These are phyloP conservation scores for Collybiopsis luxurians DNA, from an alignment of 768 basidiomycete species.

Conservation along the genomic window DNA sequence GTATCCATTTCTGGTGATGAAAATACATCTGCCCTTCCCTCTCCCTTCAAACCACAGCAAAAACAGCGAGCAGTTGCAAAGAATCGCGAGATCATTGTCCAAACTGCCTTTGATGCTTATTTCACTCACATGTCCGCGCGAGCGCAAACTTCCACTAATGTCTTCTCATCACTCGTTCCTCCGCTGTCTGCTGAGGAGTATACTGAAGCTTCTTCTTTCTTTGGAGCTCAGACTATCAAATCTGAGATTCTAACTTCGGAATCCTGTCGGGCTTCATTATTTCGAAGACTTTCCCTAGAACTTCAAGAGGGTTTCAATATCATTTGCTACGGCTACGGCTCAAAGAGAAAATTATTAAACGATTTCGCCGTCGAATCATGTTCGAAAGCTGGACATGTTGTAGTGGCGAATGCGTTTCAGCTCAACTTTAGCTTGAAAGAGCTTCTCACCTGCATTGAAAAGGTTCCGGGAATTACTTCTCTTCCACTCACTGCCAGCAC, in stretches of 20 bases:
- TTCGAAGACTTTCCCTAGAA: constrained; percentile 66
- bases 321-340: constrained; percentile 86
- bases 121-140: constrained; percentile 64
- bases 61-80: not conserved
- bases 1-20: not conserved
- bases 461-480: constrained; percentile 38
- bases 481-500: constrained; percentile 35
- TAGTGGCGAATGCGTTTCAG: constrained; percentile 77
- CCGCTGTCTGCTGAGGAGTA: constrained; percentile 69
- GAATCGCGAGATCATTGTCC: constrained; percentile 40
- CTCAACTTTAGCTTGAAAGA: constrained; percentile 69
- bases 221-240: constrained; percentile 28
- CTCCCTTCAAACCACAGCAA: not conserved
- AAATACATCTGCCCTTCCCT: not conserved
- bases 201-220: constrained; percentile 32
- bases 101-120: constrained; percentile 83
- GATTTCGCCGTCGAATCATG: constrained; percentile 62
- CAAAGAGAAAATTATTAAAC: constrained; percentile 77
- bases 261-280: constrained; percentile 33
- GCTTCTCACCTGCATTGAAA: constrained; percentile 59
- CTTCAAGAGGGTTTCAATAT: constrained; percentile 84
- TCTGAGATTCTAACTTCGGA: constrained; percentile 29
- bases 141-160: constrained; percentile 70
- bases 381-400: constrained; percentile 62
- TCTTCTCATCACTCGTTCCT: constrained; percentile 73